These are phyloP conservation scores for Aaosphaeria pasadenensis DNA, from an alignment of 2,329 filamentous ascomycete species.

Conservation along the genomic window DNA sequence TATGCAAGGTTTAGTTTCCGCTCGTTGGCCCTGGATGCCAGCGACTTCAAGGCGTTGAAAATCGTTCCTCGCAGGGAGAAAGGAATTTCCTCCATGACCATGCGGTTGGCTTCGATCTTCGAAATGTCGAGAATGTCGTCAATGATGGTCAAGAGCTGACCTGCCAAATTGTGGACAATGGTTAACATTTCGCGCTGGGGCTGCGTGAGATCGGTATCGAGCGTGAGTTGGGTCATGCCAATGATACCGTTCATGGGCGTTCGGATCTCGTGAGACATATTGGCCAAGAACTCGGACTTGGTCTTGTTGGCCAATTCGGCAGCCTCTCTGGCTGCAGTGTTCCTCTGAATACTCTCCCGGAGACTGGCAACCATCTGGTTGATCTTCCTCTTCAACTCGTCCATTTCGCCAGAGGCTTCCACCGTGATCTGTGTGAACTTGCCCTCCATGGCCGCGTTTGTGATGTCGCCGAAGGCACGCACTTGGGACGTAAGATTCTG, in stretches of 20 bases:
- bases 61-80: constrained; percentile 93
- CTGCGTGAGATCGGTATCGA: constrained; percentile 89
- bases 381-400: constrained; percentile 97
- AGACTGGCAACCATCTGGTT: constrained; percentile 98
- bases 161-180: constrained; percentile 94
- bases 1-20: constrained; percentile 91
- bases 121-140: constrained; percentile 72
- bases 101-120: constrained; percentile 88
- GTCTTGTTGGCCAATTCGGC: constrained; percentile 97
- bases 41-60: constrained; percentile 93
- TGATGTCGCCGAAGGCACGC: constrained; percentile 95
- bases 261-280: constrained; percentile 98
- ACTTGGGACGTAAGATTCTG: constrained; percentile 90
- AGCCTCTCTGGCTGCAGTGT: constrained; percentile 91
- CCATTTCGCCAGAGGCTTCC: constrained; percentile 97
- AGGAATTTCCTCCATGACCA: constrained; percentile 97
- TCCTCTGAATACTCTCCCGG: constrained; percentile 92
- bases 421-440: constrained; percentile 98
- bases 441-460: constrained; percentile 93
- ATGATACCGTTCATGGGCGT: constrained; percentile 98
- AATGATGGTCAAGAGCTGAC: constrained; percentile 94
- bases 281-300: constrained; percentile 96
- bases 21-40: constrained; percentile 97
- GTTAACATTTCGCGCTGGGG: constrained; percentile 98
- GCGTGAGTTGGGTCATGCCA: constrained; percentile 93